phyloP scores from a whole-genome alignment of 176 grass and related monocot species.

The Raddia guianensis region DNA sequence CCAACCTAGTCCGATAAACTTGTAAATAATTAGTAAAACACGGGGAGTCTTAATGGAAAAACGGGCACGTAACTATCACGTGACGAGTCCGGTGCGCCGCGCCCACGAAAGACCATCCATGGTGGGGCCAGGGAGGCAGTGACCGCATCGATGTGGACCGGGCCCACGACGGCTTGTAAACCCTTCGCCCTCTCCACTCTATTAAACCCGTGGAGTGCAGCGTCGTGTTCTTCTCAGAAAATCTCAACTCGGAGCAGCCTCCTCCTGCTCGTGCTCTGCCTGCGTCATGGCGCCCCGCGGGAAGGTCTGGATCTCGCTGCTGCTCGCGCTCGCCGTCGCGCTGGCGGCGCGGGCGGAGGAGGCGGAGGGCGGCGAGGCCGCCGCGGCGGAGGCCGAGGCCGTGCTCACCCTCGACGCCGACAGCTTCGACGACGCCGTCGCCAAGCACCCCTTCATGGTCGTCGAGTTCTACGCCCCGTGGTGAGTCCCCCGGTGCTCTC shows the following conservation, averaged over 20 bases:
- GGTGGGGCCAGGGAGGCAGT: fast-evolving
- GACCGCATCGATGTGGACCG: fast-evolving
- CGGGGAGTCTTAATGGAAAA: not conserved
- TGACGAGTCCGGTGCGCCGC: not conserved
- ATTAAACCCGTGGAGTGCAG: slow-evolving; percentile 13
- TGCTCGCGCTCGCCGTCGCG: slow-evolving; percentile 54
- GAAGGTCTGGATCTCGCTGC: slow-evolving; percentile 57
- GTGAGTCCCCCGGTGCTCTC: slow-evolving; percentile 32
- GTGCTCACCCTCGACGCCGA: slow-evolving; percentile 82
- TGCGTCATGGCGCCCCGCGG: slow-evolving; percentile 57
- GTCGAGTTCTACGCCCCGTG: slow-evolving; percentile 98
- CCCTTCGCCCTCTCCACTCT: not conserved
- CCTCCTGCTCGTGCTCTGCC: not conserved
- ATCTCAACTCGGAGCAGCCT: not conserved
- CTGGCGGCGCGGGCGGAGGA: slow-evolving; percentile 41
- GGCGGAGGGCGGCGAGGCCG: slow-evolving; percentile 3
- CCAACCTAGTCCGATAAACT: not conserved
- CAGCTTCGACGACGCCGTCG: slow-evolving; percentile 71
- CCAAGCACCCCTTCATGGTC: slow-evolving; percentile 87
- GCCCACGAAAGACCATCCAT: fast-evolving
- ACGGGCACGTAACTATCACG: not conserved
- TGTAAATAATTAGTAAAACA: too few species aligned
- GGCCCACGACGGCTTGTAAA: not conserved
- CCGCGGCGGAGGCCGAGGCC: slow-evolving; percentile 39
- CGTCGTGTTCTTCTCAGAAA: not conserved